Base-by-base conservation (phyloP, 176 grass and related monocot species). In the Melocanna baccifera region DNA sequence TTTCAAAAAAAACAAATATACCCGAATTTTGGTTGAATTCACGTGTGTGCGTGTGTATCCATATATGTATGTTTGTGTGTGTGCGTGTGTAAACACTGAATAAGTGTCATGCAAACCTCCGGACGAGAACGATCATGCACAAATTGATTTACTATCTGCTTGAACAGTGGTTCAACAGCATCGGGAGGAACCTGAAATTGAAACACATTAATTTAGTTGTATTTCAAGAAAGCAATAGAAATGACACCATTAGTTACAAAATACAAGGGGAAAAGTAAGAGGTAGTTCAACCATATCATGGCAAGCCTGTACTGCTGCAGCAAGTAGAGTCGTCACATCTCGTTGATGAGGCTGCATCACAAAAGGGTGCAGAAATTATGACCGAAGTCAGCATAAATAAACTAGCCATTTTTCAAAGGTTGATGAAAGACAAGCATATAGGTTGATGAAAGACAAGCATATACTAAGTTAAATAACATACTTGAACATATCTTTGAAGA, bases 91-190 rank as follows among this genome's bases (percentile, higher is more conserved):
- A 32, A 32, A 32, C 32, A 32, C 32, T 32, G 32, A 32, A 32
- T 37, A 37, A 37, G 14, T 14, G 58, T 34, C 16, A 41, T 58
- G 62, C 82, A 83, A 79, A 98, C 96, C 96, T 98, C 96, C 32
- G 96, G 90, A 22, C 92, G 91, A 86, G 96, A 92, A 62, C 87
- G 91, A 71, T 98, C 96, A 83, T 98, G 92, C 63, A 98, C 96
- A 88, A 98, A 98, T 55, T 94, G 91, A 95, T 98, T 98, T 77
- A 98, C 96, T 83, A 98, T 98, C 86, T 94, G 93, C 77, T 90
- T 93, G 83, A 98, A 98, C 20, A 98, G 73, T 79, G 96, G 93
- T 78, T 98, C 96, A 80, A 98, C 93, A 40, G 87, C 96, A 95
- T 98, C 93, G 37, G 96, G 96, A 37, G 96, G 96, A 52, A 98